Percentiles rank a stretch among this genome's conserved stretches.
Evolutionary conservation across 805 yeast species (phyloP).

Genomic region (Yamadazyma olivae): DNA sequence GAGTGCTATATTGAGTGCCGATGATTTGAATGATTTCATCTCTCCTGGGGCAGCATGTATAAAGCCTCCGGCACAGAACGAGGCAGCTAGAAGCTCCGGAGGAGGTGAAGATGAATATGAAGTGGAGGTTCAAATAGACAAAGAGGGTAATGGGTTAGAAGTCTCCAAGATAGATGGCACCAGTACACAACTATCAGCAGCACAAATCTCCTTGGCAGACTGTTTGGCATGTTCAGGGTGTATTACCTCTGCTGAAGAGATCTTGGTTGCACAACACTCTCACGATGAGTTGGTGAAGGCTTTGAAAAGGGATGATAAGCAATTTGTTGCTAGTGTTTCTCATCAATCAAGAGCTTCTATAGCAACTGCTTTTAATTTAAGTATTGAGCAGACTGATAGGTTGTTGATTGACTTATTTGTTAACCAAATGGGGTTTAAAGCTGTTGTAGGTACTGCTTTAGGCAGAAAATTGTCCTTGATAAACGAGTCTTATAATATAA

Average conservation of each 20-base stretch:
- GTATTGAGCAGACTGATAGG: constrained; percentile 57
- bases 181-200: constrained; percentile 58
- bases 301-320: constrained; percentile 34
- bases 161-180: constrained; percentile 61
- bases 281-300: constrained; percentile 73
- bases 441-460: constrained; percentile 79
- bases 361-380: constrained; percentile 59
- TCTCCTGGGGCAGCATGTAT: constrained; percentile 94
- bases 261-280: constrained; percentile 85
- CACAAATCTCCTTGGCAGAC: constrained; percentile 86
- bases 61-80: constrained; percentile 50
- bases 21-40: constrained; percentile 91
- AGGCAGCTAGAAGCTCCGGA: constrained; percentile 20
- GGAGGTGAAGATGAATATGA: constrained; percentile 30
- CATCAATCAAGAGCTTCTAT: constrained; percentile 86
- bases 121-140: constrained; percentile 57
- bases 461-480: constrained; percentile 69
- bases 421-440: constrained; percentile 60
- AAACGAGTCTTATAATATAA: constrained; percentile 39
- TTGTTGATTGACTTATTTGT: constrained; percentile 57
- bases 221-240: constrained; percentile 97
- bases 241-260: constrained; percentile 96
- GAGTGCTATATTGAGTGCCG: constrained; percentile 87
- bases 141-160: constrained; percentile 60
- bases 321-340: constrained; percentile 73